phyloP scores from a whole-genome alignment of 306 rosid genomes.

The Cucumis hystrix region DNA sequence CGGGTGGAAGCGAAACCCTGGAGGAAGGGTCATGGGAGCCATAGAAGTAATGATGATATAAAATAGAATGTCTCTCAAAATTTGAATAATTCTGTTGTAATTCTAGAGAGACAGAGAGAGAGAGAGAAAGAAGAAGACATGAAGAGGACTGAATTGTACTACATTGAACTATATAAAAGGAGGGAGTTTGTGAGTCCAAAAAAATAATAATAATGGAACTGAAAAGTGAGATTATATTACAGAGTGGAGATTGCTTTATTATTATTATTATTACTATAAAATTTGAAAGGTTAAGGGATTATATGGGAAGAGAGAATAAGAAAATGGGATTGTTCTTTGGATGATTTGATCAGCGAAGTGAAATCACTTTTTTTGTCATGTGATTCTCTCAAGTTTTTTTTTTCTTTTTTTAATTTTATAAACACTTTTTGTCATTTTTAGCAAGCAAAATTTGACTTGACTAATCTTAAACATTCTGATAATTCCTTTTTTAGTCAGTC shows the following conservation, averaged over 20 bases:
- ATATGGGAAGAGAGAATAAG: neutral
- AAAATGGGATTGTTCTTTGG: neutral
- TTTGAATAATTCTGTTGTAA: neutral
- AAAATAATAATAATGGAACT: neutral
- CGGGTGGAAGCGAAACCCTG: slow-evolving; percentile 96
- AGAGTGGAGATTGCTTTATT: neutral
- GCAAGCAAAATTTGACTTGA: neutral
- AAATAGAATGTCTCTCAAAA: neutral
- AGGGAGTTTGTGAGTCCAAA: neutral
- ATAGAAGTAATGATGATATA: slow-evolving; percentile 6
- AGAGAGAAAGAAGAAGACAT: neutral
- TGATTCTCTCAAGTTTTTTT: neutral
- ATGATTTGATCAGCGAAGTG: neutral
- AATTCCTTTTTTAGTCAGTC: neutral
- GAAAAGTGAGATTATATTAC: slow-evolving; percentile 1
- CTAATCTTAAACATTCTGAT: neutral
- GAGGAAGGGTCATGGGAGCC: slow-evolving; percentile 97
- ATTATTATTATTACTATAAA: neutral
- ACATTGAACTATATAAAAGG: neutral
- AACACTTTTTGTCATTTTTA: neutral
- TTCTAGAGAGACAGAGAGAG: neutral
- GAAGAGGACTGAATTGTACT: neutral
- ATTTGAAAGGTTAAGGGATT: slow-evolving; percentile 2
- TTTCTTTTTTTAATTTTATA: neutral
- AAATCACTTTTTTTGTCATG: neutral